These are phyloP conservation scores for Luvunga scandens DNA, from an alignment of 345 rosid species.

Conservation along the genomic window DNA sequence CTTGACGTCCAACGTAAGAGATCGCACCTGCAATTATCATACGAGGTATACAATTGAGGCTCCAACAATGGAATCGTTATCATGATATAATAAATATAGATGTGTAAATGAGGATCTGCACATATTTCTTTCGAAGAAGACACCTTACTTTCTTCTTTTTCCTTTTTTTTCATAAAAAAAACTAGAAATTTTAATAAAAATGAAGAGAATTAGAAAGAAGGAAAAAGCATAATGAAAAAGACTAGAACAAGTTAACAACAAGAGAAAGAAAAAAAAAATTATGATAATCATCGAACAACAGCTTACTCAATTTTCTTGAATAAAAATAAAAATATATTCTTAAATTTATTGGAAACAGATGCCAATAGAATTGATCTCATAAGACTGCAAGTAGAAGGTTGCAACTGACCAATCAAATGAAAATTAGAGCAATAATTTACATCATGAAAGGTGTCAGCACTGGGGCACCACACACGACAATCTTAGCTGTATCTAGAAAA, in stretches of 20 bases:
- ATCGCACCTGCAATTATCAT: constrained; percentile 63
- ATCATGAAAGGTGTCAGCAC: neutral
- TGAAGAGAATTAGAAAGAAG: neutral
- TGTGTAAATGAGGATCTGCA: neutral
- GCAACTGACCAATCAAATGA: neutral
- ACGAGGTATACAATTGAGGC: constrained; percentile 9
- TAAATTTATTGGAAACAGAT: neutral
- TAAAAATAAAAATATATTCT: neutral
- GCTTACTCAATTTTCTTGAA: neutral
- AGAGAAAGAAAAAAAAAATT: too few species aligned
- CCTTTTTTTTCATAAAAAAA: neutral
- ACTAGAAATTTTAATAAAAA: neutral
- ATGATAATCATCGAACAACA: neutral
- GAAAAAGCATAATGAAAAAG: neutral
- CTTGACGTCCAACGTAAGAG: constrained; percentile 79
- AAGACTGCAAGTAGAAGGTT: neutral
- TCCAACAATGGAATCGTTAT: neutral
- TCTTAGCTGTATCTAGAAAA: neutral
- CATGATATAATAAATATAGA: neutral
- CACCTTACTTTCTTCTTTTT: neutral
- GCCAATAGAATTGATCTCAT: neutral
- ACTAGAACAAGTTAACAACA: neutral
- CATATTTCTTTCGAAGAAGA: neutral
- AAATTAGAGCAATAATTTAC: neutral
- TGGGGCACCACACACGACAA: neutral